A percentile compares a stretch with the other conserved stretches of the same genome.
Evolutionary conservation across 2,329 filamentous ascomycete genomes (phyloP).

Genomic region (Fusarium subglutinans): DNA sequence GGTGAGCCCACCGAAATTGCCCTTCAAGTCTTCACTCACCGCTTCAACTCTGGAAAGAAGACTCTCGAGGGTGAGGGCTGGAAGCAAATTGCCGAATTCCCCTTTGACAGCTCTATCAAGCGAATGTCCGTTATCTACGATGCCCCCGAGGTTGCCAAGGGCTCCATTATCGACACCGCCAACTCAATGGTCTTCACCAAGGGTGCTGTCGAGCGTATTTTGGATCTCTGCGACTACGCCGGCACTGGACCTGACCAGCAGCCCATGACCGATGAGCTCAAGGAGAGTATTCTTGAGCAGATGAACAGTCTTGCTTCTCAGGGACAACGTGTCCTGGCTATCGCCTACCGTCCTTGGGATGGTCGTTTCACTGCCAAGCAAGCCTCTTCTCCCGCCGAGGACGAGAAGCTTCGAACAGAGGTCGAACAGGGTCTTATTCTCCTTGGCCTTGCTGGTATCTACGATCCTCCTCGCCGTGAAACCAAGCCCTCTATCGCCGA

Average conservation of each 20-base stretch:
- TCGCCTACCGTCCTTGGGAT: slow-evolving; percentile 71
- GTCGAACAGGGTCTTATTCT: slow-evolving; percentile 77
- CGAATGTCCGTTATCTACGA: slow-evolving; percentile 82
- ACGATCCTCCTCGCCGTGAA: slow-evolving; percentile 85
- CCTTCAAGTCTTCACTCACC: slow-evolving; percentile 77
- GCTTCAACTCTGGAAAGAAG: slow-evolving; percentile 70
- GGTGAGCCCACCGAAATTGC: slow-evolving; percentile 81
- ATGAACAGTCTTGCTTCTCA: slow-evolving; percentile 70
- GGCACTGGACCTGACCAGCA: slow-evolving; percentile 55
- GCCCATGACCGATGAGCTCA: slow-evolving; percentile 61
- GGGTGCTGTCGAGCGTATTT: slow-evolving; percentile 68
- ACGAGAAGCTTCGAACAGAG: slow-evolving; percentile 62
- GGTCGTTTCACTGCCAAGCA: slow-evolving; percentile 57
- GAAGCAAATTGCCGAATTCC: slow-evolving; percentile 74
- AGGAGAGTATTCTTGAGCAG: slow-evolving; percentile 60
- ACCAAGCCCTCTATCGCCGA: slow-evolving; percentile 76
- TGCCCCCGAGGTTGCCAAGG: slow-evolving; percentile 52
- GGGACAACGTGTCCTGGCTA: slow-evolving; percentile 76
- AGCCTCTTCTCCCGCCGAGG: slow-evolving; percentile 47
- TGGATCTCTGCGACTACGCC: slow-evolving; percentile 64
- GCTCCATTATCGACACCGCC: slow-evolving; percentile 50
- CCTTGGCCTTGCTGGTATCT: slow-evolving; percentile 84
- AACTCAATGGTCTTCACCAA: slow-evolving; percentile 68
- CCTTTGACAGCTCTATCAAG: slow-evolving; percentile 83
- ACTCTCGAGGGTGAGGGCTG: slow-evolving; percentile 62